A percentile compares a stretch with the other conserved stretches of the same genome.
Evolutionary conservation across 345 rosid species (phyloP).

Genomic region (Rhodamnia rubescens): DNA sequence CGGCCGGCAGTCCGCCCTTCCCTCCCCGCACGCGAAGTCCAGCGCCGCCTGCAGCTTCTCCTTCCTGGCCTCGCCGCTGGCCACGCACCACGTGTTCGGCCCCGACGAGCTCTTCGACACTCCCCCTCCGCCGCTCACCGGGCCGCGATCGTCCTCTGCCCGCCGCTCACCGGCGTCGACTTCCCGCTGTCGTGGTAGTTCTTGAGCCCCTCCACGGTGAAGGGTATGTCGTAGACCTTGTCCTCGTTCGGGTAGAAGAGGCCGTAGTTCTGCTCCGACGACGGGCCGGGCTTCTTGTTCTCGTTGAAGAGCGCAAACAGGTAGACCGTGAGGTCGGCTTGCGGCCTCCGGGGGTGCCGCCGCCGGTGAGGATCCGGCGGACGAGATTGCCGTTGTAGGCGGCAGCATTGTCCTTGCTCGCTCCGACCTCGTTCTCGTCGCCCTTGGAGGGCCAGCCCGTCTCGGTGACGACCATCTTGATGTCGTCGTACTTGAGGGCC

Average conservation of each 20-base stretch:
- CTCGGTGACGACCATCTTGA: constrained; percentile 63
- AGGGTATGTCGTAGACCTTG: constrained; percentile 79
- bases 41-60: constrained; percentile 59
- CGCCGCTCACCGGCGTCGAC: constrained; percentile 14
- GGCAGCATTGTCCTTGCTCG: constrained; percentile 55
- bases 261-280: constrained; percentile 88
- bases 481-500: constrained; percentile 64
- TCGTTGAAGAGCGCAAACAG: constrained; percentile 93
- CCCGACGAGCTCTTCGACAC: constrained; percentile 54
- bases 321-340: constrained; percentile 80
- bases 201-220: constrained; percentile 49
- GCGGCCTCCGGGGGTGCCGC: constrained; percentile 81
- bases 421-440: constrained; percentile 70
- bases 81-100: constrained; percentile 66
- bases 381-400: constrained; percentile 87
- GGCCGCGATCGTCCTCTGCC: constrained; percentile 4
- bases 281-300: constrained; percentile 64
- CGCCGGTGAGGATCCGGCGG: constrained; percentile 66
- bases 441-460: constrained; percentile 98
- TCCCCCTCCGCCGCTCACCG: constrained; percentile 15
- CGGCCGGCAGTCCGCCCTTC: constrained; percentile 74
- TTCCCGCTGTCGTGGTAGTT: constrained; percentile 23
- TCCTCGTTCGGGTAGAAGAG: constrained; percentile 71
- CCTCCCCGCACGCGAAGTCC: constrained; percentile 87
- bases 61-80: constrained; percentile 43